Base-by-base conservation (phyloP, 2,329 filamentous ascomycete genomes). In the Ceratocystis smalleyi region DNA sequence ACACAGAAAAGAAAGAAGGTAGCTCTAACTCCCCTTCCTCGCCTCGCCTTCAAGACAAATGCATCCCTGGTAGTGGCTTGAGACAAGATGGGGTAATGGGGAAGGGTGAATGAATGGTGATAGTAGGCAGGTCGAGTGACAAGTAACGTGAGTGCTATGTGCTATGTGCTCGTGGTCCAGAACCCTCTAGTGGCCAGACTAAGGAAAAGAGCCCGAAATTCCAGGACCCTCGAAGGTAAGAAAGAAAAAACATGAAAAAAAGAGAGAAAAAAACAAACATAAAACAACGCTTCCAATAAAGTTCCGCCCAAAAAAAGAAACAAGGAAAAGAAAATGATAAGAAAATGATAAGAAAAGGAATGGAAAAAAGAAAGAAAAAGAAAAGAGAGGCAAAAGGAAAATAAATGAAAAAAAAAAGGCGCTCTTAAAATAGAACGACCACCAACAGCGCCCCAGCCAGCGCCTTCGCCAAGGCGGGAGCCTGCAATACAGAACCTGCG, bases 341-440 rank as follows among this genome's bases (percentile, higher is more conserved):
- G 12, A 45, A n/a, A 45, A 45, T 4, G 27, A 4, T 4, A 27
- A 22, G 15, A 51, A 51, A 51, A 51, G 47, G 3, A 27, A 51
- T 7, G 24, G 17, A n/a, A 55, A 55, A 24, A 32, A 24, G 17
- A 17, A 55, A 32, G 10, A 27, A 17, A 27, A 49, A 22, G 22
- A 22, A 49, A 7, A 49, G 17, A n/a, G 10, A 55, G 17, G 30
- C 30, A 5, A 5, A 49, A n/a, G 19, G 5, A 17, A 49, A 22
- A 2, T 1, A 5, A 19, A 6, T 7, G 4, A 32, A 55, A 32
- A 32, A 27, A 32, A n/a, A 30, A 55, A 1, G 7, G 15, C 22
- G 24, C 51, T 19, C 54, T 57, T 57, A 57, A 57, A 57, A 57
- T 57, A 57, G 54, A 57, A 57, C 54, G 19, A 19, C 54, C 15